Evolutionary conservation across 805 yeast genomes (phyloP), one percentile per base, ranked within the genome.

Genomic region (Candida germanica): DNA sequence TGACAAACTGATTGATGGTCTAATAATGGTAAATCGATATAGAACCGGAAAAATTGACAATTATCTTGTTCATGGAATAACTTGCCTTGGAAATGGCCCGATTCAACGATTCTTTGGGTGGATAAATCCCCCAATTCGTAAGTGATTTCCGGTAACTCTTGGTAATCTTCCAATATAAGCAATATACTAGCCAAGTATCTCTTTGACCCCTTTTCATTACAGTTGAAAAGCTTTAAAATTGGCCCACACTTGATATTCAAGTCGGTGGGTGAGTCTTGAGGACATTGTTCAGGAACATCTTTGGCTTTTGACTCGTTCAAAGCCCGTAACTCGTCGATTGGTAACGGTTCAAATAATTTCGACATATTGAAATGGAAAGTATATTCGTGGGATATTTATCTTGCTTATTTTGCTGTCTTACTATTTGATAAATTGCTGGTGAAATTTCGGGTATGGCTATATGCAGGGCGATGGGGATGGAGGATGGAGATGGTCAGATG

Each of bases 231-330:
- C 39, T 93, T 68, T 32, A 89, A 59, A 20, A 81, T 64, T 0
- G 98, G 98, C 2, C 98, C 98, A 54, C 86, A 80, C 33, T 69
- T 62, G 14, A 80, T 64, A 26, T 73, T 69, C n/a, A 69, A 37
- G 6, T 58, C 59, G 22, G 58, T 35, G 11, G 52, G 50, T 7
- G 50, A 54, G 2, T 50, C 48, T 7, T 39, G 40, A 2, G 73
- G 73, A 29, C 53, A 43, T 20, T 44, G 36, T 11, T 50, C 50
- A 12, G 71, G 70, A 5, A 56, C 56, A 15, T 49, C 12, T 26
- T 43, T 27, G 26, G 35, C 13, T 15, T 47, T 36, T 16, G 39
- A 31, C 26, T 50, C 43, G 36, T 62, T 62, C 43, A 63, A 42
- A 11, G 43, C 47, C n/a, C 50, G 49, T 38, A 53, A 64, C 11